Base-by-base conservation (phyloP, 2,329 filamentous ascomycete species). In the Paecilomyces dactylethromorphus region DNA sequence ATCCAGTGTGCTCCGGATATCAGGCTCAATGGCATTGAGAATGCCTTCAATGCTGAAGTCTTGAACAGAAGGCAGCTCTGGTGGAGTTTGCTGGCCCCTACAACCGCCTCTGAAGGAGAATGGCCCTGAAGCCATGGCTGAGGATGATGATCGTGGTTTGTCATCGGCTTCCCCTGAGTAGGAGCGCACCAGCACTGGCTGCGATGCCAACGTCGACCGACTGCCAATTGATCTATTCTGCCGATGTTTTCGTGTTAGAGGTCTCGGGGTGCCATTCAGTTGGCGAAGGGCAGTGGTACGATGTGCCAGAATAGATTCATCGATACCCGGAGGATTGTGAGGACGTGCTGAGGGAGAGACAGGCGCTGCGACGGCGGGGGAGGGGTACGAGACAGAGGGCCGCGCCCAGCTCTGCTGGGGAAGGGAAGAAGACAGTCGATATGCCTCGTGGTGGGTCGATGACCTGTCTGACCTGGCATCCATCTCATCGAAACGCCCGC, bases 31-130 rank as follows among this genome's bases (percentile, higher is more conserved):
- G 29, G 82, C 81, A 24, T 77, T 76, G 13, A 85, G 72, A 59
- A 85, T 84, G 29, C 78, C 78, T 31, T 80, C 80, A 63, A 85
- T 84, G 55, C 80, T 80, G 66, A 84, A 85, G 57, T 81, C 80
- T 22, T 81, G 75, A 18, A 79, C 72, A 2, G 79, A 73, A 8
- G 82, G 82, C 10, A 79, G 65, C 49, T 70, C 66, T 1, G 71
- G 66, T 11, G 65, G 65, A n/a, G 66, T 59, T 53, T 63, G 57
- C 33, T 65, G 66, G 24, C 65, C n/a, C 21, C 56, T 55, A 31
- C 66, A 65, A 58, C 61, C 61, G 18, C 63, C 59, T n/a, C 63
- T 60, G 21, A 70, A 72, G 10, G 68, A 66, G 54, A 74, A 71
- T 11, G 69, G 68, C 57, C 68, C 68, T 26, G 66, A 64, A 58